These are phyloP conservation scores for Cryptococcus maquisensis DNA, from an alignment of 1,284 basidiomycete genomes.

Conservation along the genomic window DNA sequence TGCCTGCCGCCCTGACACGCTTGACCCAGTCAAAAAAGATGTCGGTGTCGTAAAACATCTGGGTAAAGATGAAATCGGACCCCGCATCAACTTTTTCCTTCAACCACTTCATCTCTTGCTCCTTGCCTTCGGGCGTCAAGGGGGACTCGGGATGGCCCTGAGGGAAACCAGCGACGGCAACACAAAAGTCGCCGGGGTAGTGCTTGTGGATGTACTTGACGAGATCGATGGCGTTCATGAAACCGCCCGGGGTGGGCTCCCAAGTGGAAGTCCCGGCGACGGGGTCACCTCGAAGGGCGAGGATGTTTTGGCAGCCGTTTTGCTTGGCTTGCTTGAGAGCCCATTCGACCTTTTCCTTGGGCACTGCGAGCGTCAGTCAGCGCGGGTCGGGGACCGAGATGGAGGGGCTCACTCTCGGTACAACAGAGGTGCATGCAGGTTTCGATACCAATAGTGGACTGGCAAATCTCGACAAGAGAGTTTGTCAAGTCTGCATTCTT, in stretches of 20 bases:
- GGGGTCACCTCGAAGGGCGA: constrained; percentile 92
- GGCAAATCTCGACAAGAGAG: constrained; percentile 95
- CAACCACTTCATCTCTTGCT: constrained; percentile 75
- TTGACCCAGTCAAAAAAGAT: constrained; percentile 81
- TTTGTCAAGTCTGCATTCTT: constrained; percentile 86
- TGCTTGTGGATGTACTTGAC: constrained; percentile 75
- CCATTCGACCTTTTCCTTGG: constrained; percentile 84
- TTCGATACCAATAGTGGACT: constrained; percentile 85
- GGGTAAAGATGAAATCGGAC: constrained; percentile 92
- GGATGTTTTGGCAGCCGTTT: constrained; percentile 88
- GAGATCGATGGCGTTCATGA: constrained; percentile 84
- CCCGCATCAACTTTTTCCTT: constrained; percentile 92
- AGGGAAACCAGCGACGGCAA: constrained; percentile 89
- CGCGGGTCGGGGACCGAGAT: not conserved
- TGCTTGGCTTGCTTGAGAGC: constrained; percentile 82
- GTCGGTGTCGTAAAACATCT: constrained; percentile 93
- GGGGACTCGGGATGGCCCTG: constrained; percentile 65
- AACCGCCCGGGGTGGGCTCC: constrained; percentile 84
- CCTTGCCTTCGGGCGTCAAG: constrained; percentile 39
- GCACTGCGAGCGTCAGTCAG: constrained; percentile 55
- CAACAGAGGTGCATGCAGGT: constrained; percentile 98
- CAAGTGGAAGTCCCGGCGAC: constrained; percentile 82
- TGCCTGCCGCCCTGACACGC: constrained; percentile 74
- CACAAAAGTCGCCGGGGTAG: constrained; percentile 88
- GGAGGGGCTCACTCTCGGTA: constrained; percentile 66